These are phyloP conservation scores for Sporisorium graminicola DNA, from an alignment of 1,284 basidiomycete species.

Conservation along the genomic window DNA sequence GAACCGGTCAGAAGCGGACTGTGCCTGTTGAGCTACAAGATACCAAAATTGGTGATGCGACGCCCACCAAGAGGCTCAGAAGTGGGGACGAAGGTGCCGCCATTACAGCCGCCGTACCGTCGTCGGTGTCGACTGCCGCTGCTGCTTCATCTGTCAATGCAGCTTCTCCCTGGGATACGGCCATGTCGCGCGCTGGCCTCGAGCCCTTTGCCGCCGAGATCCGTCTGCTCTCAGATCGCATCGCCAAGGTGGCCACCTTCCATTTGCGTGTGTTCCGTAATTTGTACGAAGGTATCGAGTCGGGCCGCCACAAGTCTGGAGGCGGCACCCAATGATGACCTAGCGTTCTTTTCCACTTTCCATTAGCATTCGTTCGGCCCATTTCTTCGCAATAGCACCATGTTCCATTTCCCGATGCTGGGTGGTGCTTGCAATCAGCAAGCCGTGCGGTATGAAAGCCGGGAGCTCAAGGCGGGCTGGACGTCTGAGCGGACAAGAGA, in stretches of 20 bases:
- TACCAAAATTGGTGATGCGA: neutral
- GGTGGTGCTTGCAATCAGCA: too few relatives aligned
- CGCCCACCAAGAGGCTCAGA: constrained; percentile 20
- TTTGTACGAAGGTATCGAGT: constrained; percentile 50
- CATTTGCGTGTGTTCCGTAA: constrained; percentile 58
- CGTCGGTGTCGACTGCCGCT: neutral
- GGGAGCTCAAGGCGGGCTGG: neutral
- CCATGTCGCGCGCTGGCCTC: constrained; percentile 48
- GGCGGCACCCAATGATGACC: constrained; percentile 5
- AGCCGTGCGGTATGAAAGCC: neutral
- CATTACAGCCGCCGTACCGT: neutral
- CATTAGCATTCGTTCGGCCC: neutral
- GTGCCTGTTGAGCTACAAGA: constrained; percentile 4
- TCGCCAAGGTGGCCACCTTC: constrained; percentile 58
- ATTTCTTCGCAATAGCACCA: too few relatives aligned
- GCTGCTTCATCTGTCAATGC: neutral
- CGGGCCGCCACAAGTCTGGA: constrained; percentile 15
- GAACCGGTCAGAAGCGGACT: constrained; percentile 21
- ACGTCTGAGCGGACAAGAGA: neutral
- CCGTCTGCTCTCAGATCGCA: constrained; percentile 52
- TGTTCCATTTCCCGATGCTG: too few relatives aligned
- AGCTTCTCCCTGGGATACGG: constrained; percentile 27
- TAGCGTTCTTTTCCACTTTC: neutral
- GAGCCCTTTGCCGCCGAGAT: constrained; percentile 59
- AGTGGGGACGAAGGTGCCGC: neutral